phyloP scores from a whole-genome alignment of 2,329 filamentous ascomycete species.

The Chrysosporium keratinophilum region DNA sequence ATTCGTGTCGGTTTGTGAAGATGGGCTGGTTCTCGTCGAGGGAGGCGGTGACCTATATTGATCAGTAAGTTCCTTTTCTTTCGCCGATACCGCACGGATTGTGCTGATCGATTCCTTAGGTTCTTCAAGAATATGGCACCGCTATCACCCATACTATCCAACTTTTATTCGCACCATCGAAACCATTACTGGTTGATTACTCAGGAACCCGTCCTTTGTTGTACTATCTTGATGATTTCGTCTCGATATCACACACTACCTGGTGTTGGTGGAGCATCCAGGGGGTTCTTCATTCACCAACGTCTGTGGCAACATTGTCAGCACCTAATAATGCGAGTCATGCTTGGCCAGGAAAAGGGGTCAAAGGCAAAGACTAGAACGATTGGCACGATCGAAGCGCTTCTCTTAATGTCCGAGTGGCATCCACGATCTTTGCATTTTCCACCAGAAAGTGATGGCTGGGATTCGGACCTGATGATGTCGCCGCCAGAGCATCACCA shows the following conservation, averaged over 20 bases:
- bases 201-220: slow-evolving; percentile 44
- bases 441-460: slow-evolving; percentile 44
- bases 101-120: slow-evolving; percentile 19
- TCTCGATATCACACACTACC: slow-evolving; percentile 42
- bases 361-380: slow-evolving; percentile 42
- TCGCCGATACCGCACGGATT: not conserved
- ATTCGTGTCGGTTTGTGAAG: slow-evolving; percentile 43
- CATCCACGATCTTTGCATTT: slow-evolving; percentile 46
- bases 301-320: slow-evolving; percentile 47
- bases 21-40: slow-evolving; percentile 48
- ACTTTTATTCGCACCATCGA: slow-evolving; percentile 41
- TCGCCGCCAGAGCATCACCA: slow-evolving; percentile 15
- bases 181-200: slow-evolving; percentile 42
- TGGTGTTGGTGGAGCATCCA: slow-evolving; percentile 36
- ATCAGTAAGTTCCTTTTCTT: slow-evolving; percentile 30
- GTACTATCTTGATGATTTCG: slow-evolving; percentile 46
- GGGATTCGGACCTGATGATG: slow-evolving; percentile 44
- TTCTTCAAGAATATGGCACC: slow-evolving; percentile 44
- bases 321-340: slow-evolving; percentile 43
- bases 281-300: slow-evolving; percentile 46
- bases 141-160: slow-evolving; percentile 42
- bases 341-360: slow-evolving; percentile 45
- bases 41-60: slow-evolving; percentile 45
- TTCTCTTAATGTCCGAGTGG: slow-evolving; percentile 47
- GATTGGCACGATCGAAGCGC: slow-evolving; percentile 44